Percentiles rank a stretch among this genome's conserved stretches.
Evolutionary conservation across 2,329 filamentous ascomycete species (phyloP).

Genomic region (Penicillium sp.): DNA sequence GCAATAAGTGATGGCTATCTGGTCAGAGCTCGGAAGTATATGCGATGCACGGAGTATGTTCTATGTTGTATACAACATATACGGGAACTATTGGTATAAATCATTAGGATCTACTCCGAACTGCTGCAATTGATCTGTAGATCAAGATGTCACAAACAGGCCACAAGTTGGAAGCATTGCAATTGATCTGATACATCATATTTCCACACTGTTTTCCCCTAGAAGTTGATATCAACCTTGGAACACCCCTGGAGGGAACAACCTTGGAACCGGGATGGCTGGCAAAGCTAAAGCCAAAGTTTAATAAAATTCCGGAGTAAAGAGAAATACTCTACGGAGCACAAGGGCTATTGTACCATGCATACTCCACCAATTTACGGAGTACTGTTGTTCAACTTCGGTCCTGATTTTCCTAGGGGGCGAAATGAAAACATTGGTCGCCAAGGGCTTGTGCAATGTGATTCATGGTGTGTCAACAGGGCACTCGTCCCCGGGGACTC

Average conservation of each 20-base stretch:
- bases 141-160: not conserved
- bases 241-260: not conserved
- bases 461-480: not conserved
- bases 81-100: not conserved
- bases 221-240: not conserved
- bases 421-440: not conserved
- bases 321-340: not conserved
- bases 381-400: not conserved
- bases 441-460: conserved; percentile 8
- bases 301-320: not conserved
- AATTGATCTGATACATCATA: not conserved
- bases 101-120: not conserved
- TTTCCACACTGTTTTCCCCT: not conserved
- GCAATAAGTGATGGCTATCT: not conserved
- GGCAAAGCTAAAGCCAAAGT: not conserved
- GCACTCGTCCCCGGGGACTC: not conserved
- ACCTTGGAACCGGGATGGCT: not conserved
- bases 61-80: not conserved
- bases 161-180: not conserved
- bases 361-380: not conserved
- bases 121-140: not conserved
- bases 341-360: not conserved
- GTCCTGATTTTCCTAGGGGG: conserved; percentile 2
- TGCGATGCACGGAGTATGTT: not conserved
- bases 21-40: not conserved